Percentiles rank a stretch among this genome's conserved stretches.
These are phyloP conservation scores for Viola pubescens DNA, from an alignment of 441 rosid species.

Conservation along the genomic window DNA sequence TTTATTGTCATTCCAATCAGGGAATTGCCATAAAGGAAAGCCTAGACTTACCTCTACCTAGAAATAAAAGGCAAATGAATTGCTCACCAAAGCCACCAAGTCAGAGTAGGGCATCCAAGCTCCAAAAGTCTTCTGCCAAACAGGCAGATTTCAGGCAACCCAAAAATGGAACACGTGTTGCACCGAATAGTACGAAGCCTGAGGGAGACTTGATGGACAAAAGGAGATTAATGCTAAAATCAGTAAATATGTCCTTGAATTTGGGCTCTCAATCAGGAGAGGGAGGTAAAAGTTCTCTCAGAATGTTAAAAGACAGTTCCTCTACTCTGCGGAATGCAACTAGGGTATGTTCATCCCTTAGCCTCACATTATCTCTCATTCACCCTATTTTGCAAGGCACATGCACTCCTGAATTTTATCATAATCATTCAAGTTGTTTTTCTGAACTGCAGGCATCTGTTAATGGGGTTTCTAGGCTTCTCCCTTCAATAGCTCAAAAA, in stretches of 20 bases:
- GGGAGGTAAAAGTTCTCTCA: constrained; percentile 24
- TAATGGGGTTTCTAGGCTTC: constrained; percentile 26
- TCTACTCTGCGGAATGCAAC: constrained; percentile 24
- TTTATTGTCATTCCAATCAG: constrained; percentile 28
- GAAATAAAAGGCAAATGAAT: constrained; percentile 30
- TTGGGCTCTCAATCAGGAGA: constrained; percentile 29
- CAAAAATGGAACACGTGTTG: constrained; percentile 23
- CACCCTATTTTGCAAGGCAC: neutral
- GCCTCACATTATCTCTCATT: neutral
- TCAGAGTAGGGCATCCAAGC: constrained; percentile 26
- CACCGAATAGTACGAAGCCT: constrained; percentile 20
- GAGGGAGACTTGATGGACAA: constrained; percentile 25
- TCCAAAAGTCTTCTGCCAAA: constrained; percentile 27
- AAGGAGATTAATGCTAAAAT: constrained; percentile 34
- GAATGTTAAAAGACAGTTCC: constrained; percentile 32
- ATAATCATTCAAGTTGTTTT: constrained; percentile 15
- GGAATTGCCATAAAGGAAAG: constrained; percentile 30
- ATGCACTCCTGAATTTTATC: constrained; percentile 1
- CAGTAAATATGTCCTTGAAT: constrained; percentile 44
- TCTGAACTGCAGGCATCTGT: constrained; percentile 45
- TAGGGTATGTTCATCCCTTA: constrained; percentile 28
- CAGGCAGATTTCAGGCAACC: constrained; percentile 27
- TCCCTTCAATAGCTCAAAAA: constrained; percentile 23
- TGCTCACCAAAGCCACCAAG: constrained; percentile 26
- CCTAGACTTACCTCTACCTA: constrained; percentile 19